Base-by-base conservation (phyloP, 257 asterid genomes). In the Solanum sitiens region DNA sequence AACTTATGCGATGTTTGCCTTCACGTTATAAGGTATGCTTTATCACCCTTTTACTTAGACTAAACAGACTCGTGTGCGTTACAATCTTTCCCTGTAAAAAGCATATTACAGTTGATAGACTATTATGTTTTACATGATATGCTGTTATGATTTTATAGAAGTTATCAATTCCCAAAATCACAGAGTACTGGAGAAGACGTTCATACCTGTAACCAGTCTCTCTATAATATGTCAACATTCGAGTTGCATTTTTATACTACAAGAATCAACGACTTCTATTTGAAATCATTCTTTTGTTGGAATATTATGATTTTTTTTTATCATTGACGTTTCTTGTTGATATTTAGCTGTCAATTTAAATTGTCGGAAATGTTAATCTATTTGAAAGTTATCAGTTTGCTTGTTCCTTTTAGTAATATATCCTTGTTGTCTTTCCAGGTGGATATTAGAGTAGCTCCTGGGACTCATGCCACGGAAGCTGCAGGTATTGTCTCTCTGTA, bases 371-470 rank as follows among this genome's bases (percentile, higher is more conserved):
- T 76, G 37, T 42, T 37, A 84, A 84, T 32, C 39, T 37, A 63
- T 35, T 84, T 84, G 50, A 56, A 63, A 63, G 76, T 85, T 27
- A 30, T 44, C 27, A 11, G 32, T 44, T 61, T 47, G 32, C 65
- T 77, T 82, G 21, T n/a, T 67, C 20, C 20, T 88, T 80, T 79
- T 75, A 84, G 84, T 79, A 35, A 77, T 47, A 40, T 67, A n/a
- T 86, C 16, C n/a, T 53, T 74, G 59, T 89, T 83, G 61, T 90
- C 72, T 90, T 91, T 14, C 73, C 89, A 95, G 98, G 98, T 95
- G 89, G 99, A 96, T 89, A 96, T 96, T 90, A 94, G 96, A 91
- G 95, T 96, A 40, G 99, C 98, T 30, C 98, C 98, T 85, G 98
- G 98, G 84, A 89, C 93, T 89, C 99, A 95, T 93, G 97, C 97